Conservation (phyloP, 2,329 filamentous ascomycete genomes). For the Didymella glomerata region DNA sequence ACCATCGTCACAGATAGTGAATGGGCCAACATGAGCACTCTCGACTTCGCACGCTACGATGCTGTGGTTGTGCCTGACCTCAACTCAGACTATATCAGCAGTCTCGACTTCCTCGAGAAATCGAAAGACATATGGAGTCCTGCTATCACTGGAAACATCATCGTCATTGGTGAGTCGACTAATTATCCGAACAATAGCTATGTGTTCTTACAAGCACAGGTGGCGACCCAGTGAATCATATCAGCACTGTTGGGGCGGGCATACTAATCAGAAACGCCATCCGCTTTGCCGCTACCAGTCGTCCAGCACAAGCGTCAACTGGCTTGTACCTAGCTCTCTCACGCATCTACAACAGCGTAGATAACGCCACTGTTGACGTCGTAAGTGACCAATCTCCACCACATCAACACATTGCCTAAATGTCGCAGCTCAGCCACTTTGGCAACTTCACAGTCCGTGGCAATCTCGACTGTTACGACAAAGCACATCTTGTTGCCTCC, state of each 20-base stretch:
- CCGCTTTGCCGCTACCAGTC: background rate
- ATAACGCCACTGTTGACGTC: background rate
- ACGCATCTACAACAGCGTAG: background rate
- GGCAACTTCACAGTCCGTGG: constrained; percentile 1
- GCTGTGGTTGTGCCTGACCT: constrained; percentile 3
- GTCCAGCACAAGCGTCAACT: background rate
- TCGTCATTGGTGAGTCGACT: constrained; percentile 1
- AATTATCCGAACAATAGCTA: background rate
- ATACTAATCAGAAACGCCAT: background rate
- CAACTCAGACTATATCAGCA: background rate
- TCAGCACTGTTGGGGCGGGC: background rate
- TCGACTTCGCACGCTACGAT: constrained; percentile 2
- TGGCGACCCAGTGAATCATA: constrained; percentile 1
- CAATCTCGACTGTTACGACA: constrained; percentile 3
- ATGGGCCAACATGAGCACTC: constrained; percentile 3
- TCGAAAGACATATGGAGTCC: background rate
- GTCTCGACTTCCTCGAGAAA: constrained; percentile 1
- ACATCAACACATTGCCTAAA: background rate
- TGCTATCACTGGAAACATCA: constrained; percentile 2
- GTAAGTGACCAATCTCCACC: background rate
- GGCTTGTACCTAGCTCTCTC: constrained; percentile 1
- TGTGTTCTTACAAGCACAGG: background rate
- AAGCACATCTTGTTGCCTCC: constrained; percentile 1
- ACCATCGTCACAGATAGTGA: background rate
- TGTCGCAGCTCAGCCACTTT: background rate